These are phyloP conservation scores for Hypoxylon intermedium DNA, from an alignment of 495 filamentous ascomycete genomes.

Conservation along the genomic window DNA sequence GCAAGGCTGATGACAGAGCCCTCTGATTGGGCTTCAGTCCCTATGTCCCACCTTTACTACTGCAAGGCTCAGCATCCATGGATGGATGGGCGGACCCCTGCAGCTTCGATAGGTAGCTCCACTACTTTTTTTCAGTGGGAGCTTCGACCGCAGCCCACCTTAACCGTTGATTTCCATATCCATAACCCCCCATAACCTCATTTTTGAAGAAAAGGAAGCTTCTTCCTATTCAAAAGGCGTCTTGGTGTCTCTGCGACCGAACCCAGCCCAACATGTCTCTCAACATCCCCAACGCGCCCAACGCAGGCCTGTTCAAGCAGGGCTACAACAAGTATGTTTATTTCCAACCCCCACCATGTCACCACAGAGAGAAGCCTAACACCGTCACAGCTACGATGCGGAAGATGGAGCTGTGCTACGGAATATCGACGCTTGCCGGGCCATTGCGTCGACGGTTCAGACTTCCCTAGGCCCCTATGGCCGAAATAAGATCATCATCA, in stretches of 20 bases:
- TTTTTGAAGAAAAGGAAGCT: too few relatives aligned
- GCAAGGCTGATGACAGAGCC: too few relatives aligned
- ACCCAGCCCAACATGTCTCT: conserved; percentile 78
- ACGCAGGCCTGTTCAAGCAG: conserved; percentile 91
- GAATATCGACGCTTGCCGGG: conserved; percentile 98
- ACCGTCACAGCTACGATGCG: conserved; percentile 77
- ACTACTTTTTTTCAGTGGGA: conserved; percentile 5
- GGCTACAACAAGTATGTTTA: conserved; percentile 89
- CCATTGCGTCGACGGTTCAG: conserved; percentile 93
- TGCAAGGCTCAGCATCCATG: too few relatives aligned
- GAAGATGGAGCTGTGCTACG: conserved; percentile 99
- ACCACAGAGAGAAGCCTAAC: conserved; percentile 19
- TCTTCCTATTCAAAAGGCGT: conserved; percentile 1
- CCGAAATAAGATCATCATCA: conserved; percentile 99
- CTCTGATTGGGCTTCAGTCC: too few relatives aligned
- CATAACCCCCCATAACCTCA: too few relatives aligned
- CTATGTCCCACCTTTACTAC: too few relatives aligned
- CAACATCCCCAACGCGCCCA: conserved; percentile 90
- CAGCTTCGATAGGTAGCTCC: background rate
- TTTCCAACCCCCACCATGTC: conserved; percentile 30
- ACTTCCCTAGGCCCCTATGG: conserved; percentile 97
- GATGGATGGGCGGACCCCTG: background rate
- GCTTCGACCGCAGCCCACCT: background rate
- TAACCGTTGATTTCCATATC: background rate
- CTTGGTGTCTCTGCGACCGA: conserved; percentile 4